These are phyloP conservation scores for Closterium sp. DNA, from an alignment of 139 green algal genomes.

Conservation along the genomic window DNA sequence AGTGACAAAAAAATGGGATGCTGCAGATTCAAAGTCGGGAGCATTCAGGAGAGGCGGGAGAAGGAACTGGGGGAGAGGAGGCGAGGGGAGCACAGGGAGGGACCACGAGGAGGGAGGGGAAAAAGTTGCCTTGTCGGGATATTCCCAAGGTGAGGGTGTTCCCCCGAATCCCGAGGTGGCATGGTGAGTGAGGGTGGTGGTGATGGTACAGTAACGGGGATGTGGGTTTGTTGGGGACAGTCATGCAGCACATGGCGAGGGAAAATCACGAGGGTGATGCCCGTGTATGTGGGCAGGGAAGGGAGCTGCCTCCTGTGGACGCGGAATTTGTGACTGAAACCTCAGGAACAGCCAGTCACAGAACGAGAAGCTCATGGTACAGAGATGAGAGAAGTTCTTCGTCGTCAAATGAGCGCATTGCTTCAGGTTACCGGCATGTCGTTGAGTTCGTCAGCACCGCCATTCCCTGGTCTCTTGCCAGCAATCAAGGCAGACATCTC, in stretches of 20 bases:
- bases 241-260: neutral
- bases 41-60: neutral
- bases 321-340: neutral
- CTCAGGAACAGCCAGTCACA: neutral
- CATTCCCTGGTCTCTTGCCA: no score
- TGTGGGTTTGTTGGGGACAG: neutral
- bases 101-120: neutral
- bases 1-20: neutral
- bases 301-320: neutral
- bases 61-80: no score
- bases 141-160: no score
- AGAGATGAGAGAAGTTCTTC: neutral
- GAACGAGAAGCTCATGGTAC: neutral
- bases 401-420: neutral
- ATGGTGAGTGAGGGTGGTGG: no score
- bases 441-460: neutral
- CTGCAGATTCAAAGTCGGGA: neutral
- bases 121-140: neutral
- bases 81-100: no score
- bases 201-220: neutral
- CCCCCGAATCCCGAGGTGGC: neutral
- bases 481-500: neutral
- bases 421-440: neutral
- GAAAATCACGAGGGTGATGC: neutral
- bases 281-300: neutral